phyloP scores from a whole-genome alignment of 1,139 yeast genomes.

The Pichia sp. region DNA sequence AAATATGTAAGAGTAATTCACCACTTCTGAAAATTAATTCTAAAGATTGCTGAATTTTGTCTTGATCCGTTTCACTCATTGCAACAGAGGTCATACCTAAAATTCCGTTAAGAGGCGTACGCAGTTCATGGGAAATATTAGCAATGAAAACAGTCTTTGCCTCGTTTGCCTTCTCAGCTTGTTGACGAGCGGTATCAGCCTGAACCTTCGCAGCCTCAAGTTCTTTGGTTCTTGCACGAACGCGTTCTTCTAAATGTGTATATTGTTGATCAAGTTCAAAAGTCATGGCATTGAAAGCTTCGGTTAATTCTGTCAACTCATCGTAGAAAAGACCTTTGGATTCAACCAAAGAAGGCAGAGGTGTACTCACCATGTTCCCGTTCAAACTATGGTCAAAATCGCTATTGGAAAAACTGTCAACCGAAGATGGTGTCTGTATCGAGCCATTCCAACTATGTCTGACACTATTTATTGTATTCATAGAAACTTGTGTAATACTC shows the following conservation, averaged over 20 bases:
- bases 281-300: conserved; percentile 86
- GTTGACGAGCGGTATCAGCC: conserved; percentile 72
- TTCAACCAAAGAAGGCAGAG: conserved; percentile 20
- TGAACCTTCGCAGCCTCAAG: conserved; percentile 80
- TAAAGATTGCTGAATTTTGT: conserved; percentile 58
- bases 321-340: conserved; percentile 52
- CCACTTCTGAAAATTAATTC: conserved; percentile 83
- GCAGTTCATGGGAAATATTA: conserved; percentile 87
- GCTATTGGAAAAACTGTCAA: conserved; percentile 14
- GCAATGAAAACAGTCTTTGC: conserved; percentile 94
- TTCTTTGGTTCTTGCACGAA: conserved; percentile 79
- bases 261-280: conserved; percentile 82
- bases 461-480: background rate
- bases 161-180: conserved; percentile 88
- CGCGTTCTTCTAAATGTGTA: conserved; percentile 78
- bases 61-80: conserved; percentile 68
- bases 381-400: conserved; percentile 1
- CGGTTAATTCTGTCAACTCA: conserved; percentile 81
- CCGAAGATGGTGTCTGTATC: conserved; percentile 14
- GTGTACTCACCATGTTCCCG: conserved; percentile 1
- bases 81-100: conserved; percentile 94
- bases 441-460: conserved; percentile 13
- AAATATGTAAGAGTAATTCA: conserved; percentile 73
- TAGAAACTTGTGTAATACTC: background rate
- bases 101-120: conserved; percentile 94